Percentiles rank a stretch among this genome's conserved stretches.
These are phyloP conservation scores for Epichloe scottii DNA, from an alignment of 2,329 filamentous ascomycete species.

Conservation along the genomic window DNA sequence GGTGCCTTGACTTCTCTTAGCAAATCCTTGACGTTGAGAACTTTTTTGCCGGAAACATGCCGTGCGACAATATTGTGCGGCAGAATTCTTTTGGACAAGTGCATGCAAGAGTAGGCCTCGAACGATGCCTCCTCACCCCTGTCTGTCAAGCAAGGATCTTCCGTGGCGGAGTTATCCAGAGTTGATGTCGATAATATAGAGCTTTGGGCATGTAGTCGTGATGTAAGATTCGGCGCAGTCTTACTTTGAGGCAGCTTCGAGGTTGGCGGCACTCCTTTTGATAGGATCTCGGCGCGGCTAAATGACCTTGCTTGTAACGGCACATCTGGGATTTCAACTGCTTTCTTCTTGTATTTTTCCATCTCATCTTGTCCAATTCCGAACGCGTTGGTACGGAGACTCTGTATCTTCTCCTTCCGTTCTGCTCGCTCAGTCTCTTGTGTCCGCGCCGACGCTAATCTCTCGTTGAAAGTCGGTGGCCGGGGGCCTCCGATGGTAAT, in stretches of 20 bases:
- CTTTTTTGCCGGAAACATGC: slow-evolving; percentile 64
- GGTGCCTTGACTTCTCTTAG: slow-evolving; percentile 72
- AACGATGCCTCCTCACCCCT: slow-evolving; percentile 41
- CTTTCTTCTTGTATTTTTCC: slow-evolving; percentile 45
- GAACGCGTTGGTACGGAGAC: slow-evolving; percentile 43
- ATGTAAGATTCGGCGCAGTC: slow-evolving; percentile 23
- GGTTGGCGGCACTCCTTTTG: slow-evolving; percentile 12
- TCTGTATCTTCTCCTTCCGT: slow-evolving; percentile 38
- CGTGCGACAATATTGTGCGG: slow-evolving; percentile 70
- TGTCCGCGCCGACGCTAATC: slow-evolving; percentile 58
- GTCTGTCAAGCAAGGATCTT: slow-evolving; percentile 10
- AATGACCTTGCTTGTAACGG: slow-evolving; percentile 39
- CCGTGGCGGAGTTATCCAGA: neutral
- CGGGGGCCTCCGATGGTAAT: slow-evolving; percentile 20
- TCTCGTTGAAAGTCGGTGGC: slow-evolving; percentile 64
- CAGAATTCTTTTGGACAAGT: slow-evolving; percentile 71
- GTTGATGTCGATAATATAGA: slow-evolving; percentile 4
- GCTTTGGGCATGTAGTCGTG: slow-evolving; percentile 10
- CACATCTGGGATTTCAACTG: slow-evolving; percentile 39
- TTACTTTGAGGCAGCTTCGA: slow-evolving; percentile 30
- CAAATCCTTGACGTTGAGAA: slow-evolving; percentile 68
- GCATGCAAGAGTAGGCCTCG: slow-evolving; percentile 75
- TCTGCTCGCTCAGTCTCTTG: slow-evolving; percentile 41
- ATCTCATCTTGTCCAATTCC: slow-evolving; percentile 44
- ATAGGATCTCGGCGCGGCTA: slow-evolving; percentile 50